phyloP scores from a whole-genome alignment of 345 rosid genomes.

The Adansonia digitata region DNA sequence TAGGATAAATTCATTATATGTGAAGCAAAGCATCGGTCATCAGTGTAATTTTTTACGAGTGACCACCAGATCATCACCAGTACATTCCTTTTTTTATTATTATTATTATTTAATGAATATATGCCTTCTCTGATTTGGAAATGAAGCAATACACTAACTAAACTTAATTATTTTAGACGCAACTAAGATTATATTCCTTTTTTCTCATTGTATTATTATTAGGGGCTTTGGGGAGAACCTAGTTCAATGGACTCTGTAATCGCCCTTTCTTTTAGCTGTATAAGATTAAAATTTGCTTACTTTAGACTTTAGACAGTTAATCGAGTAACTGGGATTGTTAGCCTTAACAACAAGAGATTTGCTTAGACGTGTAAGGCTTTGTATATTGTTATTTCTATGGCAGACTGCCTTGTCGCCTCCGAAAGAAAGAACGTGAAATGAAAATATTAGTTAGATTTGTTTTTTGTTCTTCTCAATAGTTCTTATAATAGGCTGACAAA shows the following conservation, averaged over 20 bases:
- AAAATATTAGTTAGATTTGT: not conserved
- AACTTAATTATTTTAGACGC: not conserved
- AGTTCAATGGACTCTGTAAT: not conserved
- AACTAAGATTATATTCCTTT: not conserved
- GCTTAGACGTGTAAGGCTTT: not conserved
- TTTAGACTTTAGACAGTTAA: not conserved
- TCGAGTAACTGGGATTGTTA: not conserved
- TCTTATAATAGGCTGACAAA: not conserved
- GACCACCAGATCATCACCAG: too few species aligned
- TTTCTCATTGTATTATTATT: not conserved
- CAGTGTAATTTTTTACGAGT: not conserved
- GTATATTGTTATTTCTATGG: not conserved
- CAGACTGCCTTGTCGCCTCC: not conserved
- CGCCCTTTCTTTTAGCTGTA: not conserved
- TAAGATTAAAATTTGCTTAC: not conserved
- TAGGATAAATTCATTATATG: not conserved
- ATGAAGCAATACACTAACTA: not conserved
- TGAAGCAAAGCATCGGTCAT: too few species aligned
- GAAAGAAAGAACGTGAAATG: not conserved
- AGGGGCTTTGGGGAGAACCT: not conserved
- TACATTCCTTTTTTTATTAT: not conserved
- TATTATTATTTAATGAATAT: not conserved
- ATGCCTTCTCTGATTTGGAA: not conserved
- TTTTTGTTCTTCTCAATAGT: not conserved
- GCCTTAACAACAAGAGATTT: not conserved